Base-by-base conservation (phyloP, 495 filamentous ascomycete species). In the Cladorrhinum samala region DNA sequence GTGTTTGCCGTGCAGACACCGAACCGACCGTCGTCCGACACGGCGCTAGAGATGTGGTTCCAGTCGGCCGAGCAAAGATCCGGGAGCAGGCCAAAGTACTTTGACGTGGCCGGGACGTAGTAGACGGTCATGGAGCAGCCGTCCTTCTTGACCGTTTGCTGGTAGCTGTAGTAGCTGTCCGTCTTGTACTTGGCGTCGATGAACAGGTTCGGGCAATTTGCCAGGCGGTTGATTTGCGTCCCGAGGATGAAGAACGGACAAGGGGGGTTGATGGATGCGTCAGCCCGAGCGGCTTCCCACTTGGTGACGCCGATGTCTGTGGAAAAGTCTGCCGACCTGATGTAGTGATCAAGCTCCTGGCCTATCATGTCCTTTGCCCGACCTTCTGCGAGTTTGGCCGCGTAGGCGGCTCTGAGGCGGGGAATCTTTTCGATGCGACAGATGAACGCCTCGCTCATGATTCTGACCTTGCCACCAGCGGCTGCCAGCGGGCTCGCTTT, bases 141-240 rank as follows among this genome's bases (percentile, higher is more conserved):
- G 38, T 66, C 65, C 41, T 66, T 40, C 49, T 69, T 68, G 30
- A 55, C 21, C 1, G 59, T 41, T n/a, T 64, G 53, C 17, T 69
- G 62, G 53, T 44, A 68, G 3, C 54, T 9, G 2, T 49, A 14
- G n/a, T n/a, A n/a, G n/a, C n/a, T n/a, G n/a, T n/a, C n/a, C 0
- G 9, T 7, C 14, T 27, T 24, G 38, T 64, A 66, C 39, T 68
- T 60, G 0, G 3, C 1, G 49, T 66, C 63, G 27, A 40, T 53
- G 55, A 68, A 67, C 0, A 67, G 50, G 45, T 67, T 67, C 9
- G 50, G 59, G 58, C 66, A 67, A 27, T 62, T 61, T 19, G 63
- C 53, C 2, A 63, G 49, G 0, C 66, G 49, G 17, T 63, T 52
- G 19, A 51, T 63, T 18, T 57, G 4, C 27, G 24, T 51, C 0